These are phyloP conservation scores for Vigna radiata DNA, from an alignment of 306 rosid genomes.

Conservation along the genomic window DNA sequence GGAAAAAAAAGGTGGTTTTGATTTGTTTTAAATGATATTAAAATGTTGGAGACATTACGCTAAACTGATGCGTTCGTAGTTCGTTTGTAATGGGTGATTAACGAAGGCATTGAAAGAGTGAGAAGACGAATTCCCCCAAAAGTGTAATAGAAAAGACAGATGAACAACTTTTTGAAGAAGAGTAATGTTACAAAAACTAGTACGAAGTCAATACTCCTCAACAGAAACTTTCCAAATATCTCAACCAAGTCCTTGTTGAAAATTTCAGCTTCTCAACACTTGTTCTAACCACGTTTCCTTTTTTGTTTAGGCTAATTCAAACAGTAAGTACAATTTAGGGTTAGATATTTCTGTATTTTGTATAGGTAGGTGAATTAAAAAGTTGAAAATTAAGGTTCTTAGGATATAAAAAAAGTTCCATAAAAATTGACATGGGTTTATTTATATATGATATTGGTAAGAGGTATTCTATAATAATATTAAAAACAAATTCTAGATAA, in stretches of 20 bases:
- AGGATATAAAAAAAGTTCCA: too few relatives aligned
- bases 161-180: not conserved
- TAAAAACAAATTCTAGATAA: too few relatives aligned
- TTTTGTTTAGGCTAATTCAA: too few relatives aligned
- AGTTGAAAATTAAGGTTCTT: too few relatives aligned
- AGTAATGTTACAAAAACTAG: not conserved
- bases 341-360: too few relatives aligned
- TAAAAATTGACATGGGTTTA: too few relatives aligned
- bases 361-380: too few relatives aligned
- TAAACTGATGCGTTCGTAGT: not conserved
- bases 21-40: not conserved
- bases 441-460: too few relatives aligned
- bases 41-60: not conserved
- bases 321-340: too few relatives aligned
- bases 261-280: not conserved
- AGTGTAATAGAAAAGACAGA: not conserved
- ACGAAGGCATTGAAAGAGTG: not conserved
- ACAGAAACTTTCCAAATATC: not conserved
- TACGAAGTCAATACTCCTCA: not conserved
- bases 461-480: fast-evolving
- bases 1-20: not conserved
- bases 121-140: not conserved
- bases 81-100: not conserved
- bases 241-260: not conserved
- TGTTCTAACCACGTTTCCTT: too few relatives aligned